Base-by-base conservation (phyloP, 768 basidiomycete species). In the Macrocybe gigantea region DNA sequence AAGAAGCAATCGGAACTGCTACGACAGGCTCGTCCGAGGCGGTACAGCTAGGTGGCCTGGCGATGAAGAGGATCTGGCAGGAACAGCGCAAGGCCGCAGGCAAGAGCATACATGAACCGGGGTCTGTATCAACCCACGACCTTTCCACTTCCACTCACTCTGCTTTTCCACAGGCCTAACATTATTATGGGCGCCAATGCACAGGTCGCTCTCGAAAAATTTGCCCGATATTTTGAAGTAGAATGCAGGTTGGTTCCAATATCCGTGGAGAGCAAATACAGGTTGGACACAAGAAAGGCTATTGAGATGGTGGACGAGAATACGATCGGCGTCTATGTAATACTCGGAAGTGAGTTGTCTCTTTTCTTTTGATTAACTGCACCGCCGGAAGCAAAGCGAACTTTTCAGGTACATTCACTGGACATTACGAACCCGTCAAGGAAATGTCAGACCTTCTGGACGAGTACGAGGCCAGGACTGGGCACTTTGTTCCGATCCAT, bases 371-470 rank as follows among this genome's bases (percentile, higher is more conserved):
- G 22, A 22, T 22, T 22, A 22, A 22, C 22, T 65, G 33, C 77
- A 73, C 22, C 75, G 72, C 53, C 79, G 78, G 5, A 78, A 74
- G n/a, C 71, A 71, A 54, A 80, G 74, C 37, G 6, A 35, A 22
- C 45, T 50, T 48, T 32, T 51, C 50, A 67, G 69, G 71, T 45
- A 75, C 73, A 2, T 87, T 85, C 60, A 86, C 85, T 11, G 85
- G 85, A 1, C 77, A 78, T 52, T 78, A 76, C 57, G 93, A 95
- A 57, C 82, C 85, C 9, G 93, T 96, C 32, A 78, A 88, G 61
- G 88, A 85, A 61, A 88, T 96, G 82, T 72, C 85, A 1, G 81
- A 83, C 37, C 73, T 88, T 7, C 70, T 85, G 38, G 82, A 85
- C 55, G 74, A 79, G 54, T 81, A 79, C 57, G 75, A 85, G 59